A percentile compares a stretch with the other conserved stretches of the same genome.
Conservation (phyloP, 129 eudicot genomes). For the Ambrosia trifida region DNA sequence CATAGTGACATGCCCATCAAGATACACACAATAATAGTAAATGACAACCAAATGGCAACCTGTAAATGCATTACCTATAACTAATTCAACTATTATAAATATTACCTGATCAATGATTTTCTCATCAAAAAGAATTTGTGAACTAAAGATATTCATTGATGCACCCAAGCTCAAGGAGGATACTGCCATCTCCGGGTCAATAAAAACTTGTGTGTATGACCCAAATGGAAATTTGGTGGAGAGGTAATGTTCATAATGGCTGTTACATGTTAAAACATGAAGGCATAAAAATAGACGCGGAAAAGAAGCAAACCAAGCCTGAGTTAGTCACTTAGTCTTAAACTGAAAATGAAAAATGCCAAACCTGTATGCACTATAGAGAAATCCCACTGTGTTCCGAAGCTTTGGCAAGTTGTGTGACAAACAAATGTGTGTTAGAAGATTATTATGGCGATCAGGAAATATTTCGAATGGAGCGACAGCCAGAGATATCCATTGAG, state of each 20-base stretch:
- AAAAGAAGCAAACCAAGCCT: not conserved
- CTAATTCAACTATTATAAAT: slow-evolving; percentile 11
- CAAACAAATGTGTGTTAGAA: slow-evolving; percentile 75
- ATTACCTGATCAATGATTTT: slow-evolving; percentile 90
- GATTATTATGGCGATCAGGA: slow-evolving; percentile 63
- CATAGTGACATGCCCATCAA: not conserved
- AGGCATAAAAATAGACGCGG: slow-evolving; percentile 19
- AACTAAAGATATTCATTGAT: slow-evolving; percentile 81
- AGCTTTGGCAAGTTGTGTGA: slow-evolving; percentile 64
- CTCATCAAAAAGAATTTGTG: slow-evolving; percentile 80
- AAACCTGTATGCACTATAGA: slow-evolving; percentile 84
- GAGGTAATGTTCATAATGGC: slow-evolving; percentile 88
- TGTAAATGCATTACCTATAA: not conserved
- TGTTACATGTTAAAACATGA: slow-evolving; percentile 41
- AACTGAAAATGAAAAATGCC: not conserved
- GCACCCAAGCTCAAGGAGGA: slow-evolving; percentile 82
- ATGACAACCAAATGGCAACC: slow-evolving; percentile 3
- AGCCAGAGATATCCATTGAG: slow-evolving; percentile 86
- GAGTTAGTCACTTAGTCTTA: not conserved
- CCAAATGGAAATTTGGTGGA: slow-evolving; percentile 88
- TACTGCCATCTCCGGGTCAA: slow-evolving; percentile 82
- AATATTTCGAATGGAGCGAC: slow-evolving; percentile 89
- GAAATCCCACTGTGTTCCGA: slow-evolving; percentile 73
- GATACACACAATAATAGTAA: not conserved
- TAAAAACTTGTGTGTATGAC: slow-evolving; percentile 90